Evolutionary conservation across 768 basidiomycete species (phyloP).

Genomic region (Amanita exitialis): DNA sequence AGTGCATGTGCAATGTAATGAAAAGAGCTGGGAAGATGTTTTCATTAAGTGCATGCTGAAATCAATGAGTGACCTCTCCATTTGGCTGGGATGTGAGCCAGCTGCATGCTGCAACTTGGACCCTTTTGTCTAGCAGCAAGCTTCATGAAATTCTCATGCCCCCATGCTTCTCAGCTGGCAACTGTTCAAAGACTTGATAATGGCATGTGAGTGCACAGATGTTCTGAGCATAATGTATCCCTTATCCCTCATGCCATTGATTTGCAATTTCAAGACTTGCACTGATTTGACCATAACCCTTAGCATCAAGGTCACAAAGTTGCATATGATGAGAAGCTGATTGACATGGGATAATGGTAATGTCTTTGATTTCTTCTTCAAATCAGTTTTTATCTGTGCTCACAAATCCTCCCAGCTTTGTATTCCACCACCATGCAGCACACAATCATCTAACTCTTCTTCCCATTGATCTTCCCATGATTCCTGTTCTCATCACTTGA

Average conservation of each 20-base stretch:
- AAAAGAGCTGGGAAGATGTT: constrained; percentile 21
- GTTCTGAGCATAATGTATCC: constrained; percentile 17
- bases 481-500: neutral
- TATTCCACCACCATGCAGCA: constrained; percentile 10
- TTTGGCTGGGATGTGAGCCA: constrained; percentile 15
- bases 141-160: constrained; percentile 10
- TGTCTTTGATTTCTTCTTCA: constrained; percentile 16
- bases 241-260: constrained; percentile 26
- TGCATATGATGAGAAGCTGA: constrained; percentile 21
- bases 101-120: constrained; percentile 6
- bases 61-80: constrained; percentile 18
- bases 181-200: constrained; percentile 25
- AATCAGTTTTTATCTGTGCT: constrained; percentile 19
- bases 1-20: constrained; percentile 18
- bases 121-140: constrained; percentile 15
- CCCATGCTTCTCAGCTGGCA: constrained; percentile 19
- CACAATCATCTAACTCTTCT: constrained; percentile 10
- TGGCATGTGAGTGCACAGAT: constrained; percentile 21
- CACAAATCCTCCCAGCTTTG: constrained; percentile 15
- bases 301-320: constrained; percentile 26
- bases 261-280: constrained; percentile 25
- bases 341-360: constrained; percentile 18
- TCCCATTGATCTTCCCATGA: constrained; percentile 14
- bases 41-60: constrained; percentile 17
- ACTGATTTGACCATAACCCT: constrained; percentile 16